Conservation (phyloP, 495 filamentous ascomycete genomes). For the Daldinia concentrica region DNA sequence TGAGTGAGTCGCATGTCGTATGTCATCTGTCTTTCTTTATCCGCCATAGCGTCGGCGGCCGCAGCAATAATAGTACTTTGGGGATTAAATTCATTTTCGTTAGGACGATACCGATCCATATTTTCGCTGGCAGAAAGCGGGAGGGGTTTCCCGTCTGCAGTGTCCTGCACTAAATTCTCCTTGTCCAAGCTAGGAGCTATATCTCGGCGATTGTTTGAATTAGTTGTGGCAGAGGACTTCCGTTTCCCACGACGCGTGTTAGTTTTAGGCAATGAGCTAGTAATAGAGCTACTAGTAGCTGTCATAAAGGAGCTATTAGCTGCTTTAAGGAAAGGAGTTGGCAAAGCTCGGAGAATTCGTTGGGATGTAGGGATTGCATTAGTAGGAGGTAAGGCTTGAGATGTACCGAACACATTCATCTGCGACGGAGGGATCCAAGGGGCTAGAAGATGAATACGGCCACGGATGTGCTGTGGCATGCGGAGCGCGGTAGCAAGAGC, state of each 20-base stretch:
- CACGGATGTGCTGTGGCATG: slow-evolving; percentile 95
- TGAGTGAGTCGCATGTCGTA: slow-evolving; percentile 90
- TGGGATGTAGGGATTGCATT: slow-evolving; percentile 92
- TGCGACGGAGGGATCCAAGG: slow-evolving; percentile 99
- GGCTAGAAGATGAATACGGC: slow-evolving; percentile 92
- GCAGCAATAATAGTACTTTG: slow-evolving; percentile 54
- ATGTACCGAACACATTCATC: slow-evolving; percentile 81
- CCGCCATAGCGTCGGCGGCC: slow-evolving; percentile 60
- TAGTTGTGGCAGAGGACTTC: slow-evolving; percentile 55
- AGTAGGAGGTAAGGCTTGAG: slow-evolving; percentile 75
- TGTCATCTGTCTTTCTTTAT: slow-evolving; percentile 75
- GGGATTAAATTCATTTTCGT: slow-evolving; percentile 39
- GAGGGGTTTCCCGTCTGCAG: slow-evolving; percentile 30
- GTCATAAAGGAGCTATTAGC: slow-evolving; percentile 96
- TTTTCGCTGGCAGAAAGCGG: slow-evolving; percentile 47
- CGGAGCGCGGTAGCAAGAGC: slow-evolving; percentile 94
- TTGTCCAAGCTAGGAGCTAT: slow-evolving; percentile 50
- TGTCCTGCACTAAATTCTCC: slow-evolving; percentile 50
- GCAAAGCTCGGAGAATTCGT: slow-evolving; percentile 87
- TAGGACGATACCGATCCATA: slow-evolving; percentile 51
- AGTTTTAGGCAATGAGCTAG: slow-evolving; percentile 76
- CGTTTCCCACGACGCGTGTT: slow-evolving; percentile 69
- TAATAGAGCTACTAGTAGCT: slow-evolving; percentile 89
- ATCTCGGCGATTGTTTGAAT: slow-evolving; percentile 43
- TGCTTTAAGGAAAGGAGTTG: slow-evolving; percentile 89